Percentiles rank a stretch among this genome's conserved stretches.
phyloP scores from a whole-genome alignment of 306 rosid species.

The Carpinus fangiana region DNA sequence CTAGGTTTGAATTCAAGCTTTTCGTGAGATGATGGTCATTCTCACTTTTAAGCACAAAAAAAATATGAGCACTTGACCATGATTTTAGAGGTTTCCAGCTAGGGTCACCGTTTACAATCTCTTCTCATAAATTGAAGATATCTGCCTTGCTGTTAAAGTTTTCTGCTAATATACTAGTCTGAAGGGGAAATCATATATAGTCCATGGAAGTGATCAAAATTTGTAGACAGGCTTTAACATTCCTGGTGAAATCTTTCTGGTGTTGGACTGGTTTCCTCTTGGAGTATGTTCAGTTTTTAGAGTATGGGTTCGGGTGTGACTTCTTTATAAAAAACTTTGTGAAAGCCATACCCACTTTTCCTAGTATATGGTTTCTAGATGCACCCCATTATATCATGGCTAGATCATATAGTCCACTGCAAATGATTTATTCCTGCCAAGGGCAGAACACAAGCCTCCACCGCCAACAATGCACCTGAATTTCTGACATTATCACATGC shows the following conservation, averaged over 20 bases:
- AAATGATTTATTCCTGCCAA: background rate
- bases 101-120: background rate
- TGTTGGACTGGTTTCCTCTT: background rate
- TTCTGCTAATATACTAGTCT: background rate
- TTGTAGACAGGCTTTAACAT: background rate
- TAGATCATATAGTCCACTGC: background rate
- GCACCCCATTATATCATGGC: too few species aligned
- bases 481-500: background rate
- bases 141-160: background rate
- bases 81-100: background rate
- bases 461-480: background rate
- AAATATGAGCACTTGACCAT: background rate
- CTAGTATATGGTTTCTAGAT: too few species aligned
- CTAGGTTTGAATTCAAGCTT: constrained; percentile 10
- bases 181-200: background rate
- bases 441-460: background rate
- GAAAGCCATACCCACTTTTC: background rate
- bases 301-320: background rate
- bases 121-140: background rate
- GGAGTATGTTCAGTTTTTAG: background rate
- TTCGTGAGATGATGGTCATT: constrained; percentile 10
- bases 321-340: background rate
- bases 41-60: background rate
- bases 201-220: background rate
- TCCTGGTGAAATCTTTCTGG: constrained; percentile 11